Conservation (phyloP, 1,284 basidiomycete species). For the Pseudozyma flocculosa region DNA sequence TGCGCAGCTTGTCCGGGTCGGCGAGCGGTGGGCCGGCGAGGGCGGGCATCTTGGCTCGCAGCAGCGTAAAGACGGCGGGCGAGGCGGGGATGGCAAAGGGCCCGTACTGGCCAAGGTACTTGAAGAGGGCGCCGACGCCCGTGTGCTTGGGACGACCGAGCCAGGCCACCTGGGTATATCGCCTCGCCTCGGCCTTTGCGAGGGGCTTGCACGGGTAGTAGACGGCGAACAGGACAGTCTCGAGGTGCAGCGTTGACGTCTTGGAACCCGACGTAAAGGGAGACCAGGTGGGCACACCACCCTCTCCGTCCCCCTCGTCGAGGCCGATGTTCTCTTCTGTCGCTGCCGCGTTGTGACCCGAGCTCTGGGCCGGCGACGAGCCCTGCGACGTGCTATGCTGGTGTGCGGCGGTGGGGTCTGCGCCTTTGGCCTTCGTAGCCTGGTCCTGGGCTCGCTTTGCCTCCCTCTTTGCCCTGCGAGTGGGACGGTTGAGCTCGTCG, state of each 20-base stretch:
- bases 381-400: no score
- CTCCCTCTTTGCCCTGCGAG: constrained; percentile 8
- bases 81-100: constrained; percentile 26
- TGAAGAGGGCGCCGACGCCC: constrained; percentile 22
- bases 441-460: constrained; percentile 9
- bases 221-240: constrained; percentile 47
- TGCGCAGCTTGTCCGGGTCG: constrained; percentile 21
- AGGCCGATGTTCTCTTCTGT: constrained; percentile 2
- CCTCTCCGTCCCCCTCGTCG: constrained; percentile 2
- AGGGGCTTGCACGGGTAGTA: constrained; percentile 37
- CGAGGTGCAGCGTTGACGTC: constrained; percentile 39
- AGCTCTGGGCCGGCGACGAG: no score
- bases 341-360: no score
- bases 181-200: constrained; percentile 9
- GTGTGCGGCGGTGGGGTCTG: no score
- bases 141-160: constrained; percentile 39
- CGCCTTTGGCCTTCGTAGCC: no score
- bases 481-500: constrained; percentile 21
- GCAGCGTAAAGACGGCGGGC: constrained; percentile 29
- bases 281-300: constrained; percentile 12
- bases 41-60: constrained; percentile 22
- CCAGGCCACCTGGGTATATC: constrained; percentile 32
- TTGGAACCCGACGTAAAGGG: constrained; percentile 24
- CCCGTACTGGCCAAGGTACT: constrained; percentile 51
- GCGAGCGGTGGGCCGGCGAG: constrained; percentile 35